Evolutionary conservation across 768 basidiomycete species (phyloP).

Genomic region (Hirschioporus abietinus): DNA sequence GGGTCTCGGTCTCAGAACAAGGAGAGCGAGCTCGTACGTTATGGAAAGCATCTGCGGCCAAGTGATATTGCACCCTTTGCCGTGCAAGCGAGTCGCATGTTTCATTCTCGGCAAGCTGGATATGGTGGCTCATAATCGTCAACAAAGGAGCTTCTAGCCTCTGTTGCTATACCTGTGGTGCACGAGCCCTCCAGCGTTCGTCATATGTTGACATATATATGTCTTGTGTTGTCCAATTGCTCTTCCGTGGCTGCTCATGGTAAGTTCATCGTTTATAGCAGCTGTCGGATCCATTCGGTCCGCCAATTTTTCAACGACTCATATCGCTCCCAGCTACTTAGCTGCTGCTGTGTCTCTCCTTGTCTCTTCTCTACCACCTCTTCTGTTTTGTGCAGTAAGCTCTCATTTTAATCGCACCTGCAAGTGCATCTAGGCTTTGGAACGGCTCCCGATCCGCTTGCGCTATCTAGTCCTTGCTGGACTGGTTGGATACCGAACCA

Average conservation of each 20-base stretch:
- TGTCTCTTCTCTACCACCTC: too few relatives aligned
- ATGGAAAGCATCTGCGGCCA: too few relatives aligned
- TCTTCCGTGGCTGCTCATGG: background rate
- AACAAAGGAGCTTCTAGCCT: background rate
- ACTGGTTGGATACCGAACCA: too few relatives aligned
- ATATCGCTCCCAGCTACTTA: background rate
- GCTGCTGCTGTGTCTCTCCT: background rate
- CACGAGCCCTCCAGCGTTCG: background rate
- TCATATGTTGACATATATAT: background rate
- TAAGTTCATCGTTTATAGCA: background rate
- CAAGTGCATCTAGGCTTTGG: too few relatives aligned
- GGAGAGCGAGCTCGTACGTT: background rate
- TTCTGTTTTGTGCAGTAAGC: background rate
- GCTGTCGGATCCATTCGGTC: background rate
- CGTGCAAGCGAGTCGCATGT: background rate
- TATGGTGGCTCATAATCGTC: background rate
- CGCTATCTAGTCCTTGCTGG: background rate
- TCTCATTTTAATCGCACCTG: background rate
- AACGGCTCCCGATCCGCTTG: background rate
- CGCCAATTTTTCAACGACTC: background rate
- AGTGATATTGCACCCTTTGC: too few relatives aligned
- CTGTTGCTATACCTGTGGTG: background rate
- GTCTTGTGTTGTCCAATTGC: background rate
- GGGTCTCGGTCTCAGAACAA: too few relatives aligned
- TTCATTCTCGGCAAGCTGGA: background rate